Evolutionary conservation across 2,329 filamentous ascomycete species (phyloP).

Genomic region (Trichoderma asperellum): DNA sequence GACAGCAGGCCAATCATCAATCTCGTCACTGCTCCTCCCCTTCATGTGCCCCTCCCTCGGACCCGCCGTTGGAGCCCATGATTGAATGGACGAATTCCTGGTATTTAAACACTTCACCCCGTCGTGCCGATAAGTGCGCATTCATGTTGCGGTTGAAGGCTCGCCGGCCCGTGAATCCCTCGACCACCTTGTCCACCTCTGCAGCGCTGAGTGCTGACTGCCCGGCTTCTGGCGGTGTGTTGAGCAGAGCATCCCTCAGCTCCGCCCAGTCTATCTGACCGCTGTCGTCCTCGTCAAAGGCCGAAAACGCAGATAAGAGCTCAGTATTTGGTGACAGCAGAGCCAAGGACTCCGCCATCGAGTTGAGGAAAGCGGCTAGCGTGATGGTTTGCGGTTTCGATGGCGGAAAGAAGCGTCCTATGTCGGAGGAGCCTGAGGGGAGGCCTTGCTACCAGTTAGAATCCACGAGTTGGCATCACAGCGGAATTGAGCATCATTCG

Average conservation of each 20-base stretch:
- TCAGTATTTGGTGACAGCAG: slow-evolving; percentile 78
- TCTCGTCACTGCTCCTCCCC: slow-evolving; percentile 33
- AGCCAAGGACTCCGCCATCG: slow-evolving; percentile 73
- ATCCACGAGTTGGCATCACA: slow-evolving; percentile 23
- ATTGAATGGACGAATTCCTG: slow-evolving; percentile 83
- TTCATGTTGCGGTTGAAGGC: slow-evolving; percentile 72
- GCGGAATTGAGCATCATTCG: neutral
- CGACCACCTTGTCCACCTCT: slow-evolving; percentile 86
- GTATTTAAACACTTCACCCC: slow-evolving; percentile 91
- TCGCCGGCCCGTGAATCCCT: slow-evolving; percentile 80
- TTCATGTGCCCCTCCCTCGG: slow-evolving; percentile 37
- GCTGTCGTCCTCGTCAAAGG: slow-evolving; percentile 94
- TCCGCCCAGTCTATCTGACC: slow-evolving; percentile 87
- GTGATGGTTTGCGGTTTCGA: slow-evolving; percentile 73
- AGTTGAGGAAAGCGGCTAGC: slow-evolving; percentile 83
- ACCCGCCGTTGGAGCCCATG: slow-evolving; percentile 55
- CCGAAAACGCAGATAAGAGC: slow-evolving; percentile 85
- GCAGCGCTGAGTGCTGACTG: slow-evolving; percentile 65
- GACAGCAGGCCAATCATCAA: neutral
- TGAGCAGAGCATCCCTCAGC: slow-evolving; percentile 78
- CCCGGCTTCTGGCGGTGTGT: slow-evolving; percentile 78
- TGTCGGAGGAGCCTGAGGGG: slow-evolving; percentile 69
- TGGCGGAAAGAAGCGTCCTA: slow-evolving; percentile 82
- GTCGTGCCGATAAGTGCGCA: slow-evolving; percentile 58
- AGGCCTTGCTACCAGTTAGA: slow-evolving; percentile 60